These are phyloP conservation scores for Nemania sp. DNA, from an alignment of 2,329 filamentous ascomycete genomes.

Conservation along the genomic window DNA sequence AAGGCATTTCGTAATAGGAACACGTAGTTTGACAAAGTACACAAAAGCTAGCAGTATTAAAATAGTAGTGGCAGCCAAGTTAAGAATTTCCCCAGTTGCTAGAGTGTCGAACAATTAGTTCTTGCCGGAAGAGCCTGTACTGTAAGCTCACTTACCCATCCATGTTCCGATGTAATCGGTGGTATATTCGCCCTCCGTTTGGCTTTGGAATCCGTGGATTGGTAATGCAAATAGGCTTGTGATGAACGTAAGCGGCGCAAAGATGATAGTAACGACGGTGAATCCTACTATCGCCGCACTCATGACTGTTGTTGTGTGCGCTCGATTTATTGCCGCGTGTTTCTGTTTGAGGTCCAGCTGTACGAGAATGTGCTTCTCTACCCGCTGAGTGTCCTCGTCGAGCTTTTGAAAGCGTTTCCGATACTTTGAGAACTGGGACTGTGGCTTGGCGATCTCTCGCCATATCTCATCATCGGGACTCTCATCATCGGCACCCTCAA, in stretches of 20 bases:
- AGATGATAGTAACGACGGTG: slow-evolving; percentile 24
- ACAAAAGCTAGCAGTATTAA: not conserved
- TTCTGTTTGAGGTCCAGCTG: slow-evolving; percentile 23
- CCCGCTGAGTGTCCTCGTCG: slow-evolving; percentile 5
- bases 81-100: not conserved
- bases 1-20: no score
- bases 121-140: not conserved
- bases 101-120: not conserved
- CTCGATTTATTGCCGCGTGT: slow-evolving; percentile 14
- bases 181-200: slow-evolving; percentile 1
- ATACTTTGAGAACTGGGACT: slow-evolving; percentile 3
- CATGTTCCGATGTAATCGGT: slow-evolving; percentile 15
- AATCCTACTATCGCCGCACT: slow-evolving; percentile 18
- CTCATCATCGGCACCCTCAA: no score
- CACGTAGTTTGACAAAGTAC: not conserved
- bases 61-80: not conserved
- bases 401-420: not conserved
- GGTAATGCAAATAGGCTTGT: slow-evolving; percentile 17
- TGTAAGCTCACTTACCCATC: slow-evolving; percentile 1
- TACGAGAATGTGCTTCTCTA: slow-evolving; percentile 6
- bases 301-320: slow-evolving; percentile 7
- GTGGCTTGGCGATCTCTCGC: slow-evolving; percentile 14
- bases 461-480: no score
- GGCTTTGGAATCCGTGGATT: slow-evolving; percentile 12
- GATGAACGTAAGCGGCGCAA: slow-evolving; percentile 18